Conservation (phyloP, 2,329 filamentous ascomycete species). For the Pseudocercospora pini-densiflorae region DNA sequence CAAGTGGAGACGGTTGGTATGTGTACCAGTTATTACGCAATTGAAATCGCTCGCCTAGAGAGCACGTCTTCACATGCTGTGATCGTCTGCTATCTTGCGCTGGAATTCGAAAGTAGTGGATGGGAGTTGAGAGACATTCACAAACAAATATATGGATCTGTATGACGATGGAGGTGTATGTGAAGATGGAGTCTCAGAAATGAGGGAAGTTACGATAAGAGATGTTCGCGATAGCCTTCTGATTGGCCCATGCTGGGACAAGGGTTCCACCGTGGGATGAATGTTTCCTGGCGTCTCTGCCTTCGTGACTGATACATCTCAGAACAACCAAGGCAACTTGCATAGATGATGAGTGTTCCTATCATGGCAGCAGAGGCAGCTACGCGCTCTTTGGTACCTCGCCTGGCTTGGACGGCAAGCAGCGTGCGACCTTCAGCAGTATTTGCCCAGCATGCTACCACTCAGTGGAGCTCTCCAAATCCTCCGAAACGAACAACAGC, state of each 20-base stretch:
- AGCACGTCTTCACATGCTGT: neutral
- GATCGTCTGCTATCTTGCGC: neutral
- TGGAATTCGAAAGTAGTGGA: neutral
- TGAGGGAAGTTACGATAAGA: neutral
- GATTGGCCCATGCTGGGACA: constrained; percentile 10
- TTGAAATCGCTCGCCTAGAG: neutral
- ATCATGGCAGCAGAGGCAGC: constrained; percentile 34
- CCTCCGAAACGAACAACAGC: constrained; percentile 24
- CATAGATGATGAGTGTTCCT: constrained; percentile 12
- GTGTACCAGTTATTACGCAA: constrained; percentile 9
- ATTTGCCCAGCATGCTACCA: constrained; percentile 21
- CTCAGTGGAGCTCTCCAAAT: constrained; percentile 11
- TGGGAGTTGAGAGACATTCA: neutral
- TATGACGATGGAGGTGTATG: neutral
- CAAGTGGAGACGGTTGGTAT: neutral
- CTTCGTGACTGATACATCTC: neutral
- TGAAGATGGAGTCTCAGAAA: neutral
- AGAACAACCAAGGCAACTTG: neutral
- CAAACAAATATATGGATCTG: neutral
- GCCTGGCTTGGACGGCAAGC: constrained; percentile 41
- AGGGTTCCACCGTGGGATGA: constrained; percentile 4
- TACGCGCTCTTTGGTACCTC: constrained; percentile 46
- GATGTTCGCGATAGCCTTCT: neutral
- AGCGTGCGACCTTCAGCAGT: constrained; percentile 32
- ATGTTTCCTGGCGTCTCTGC: neutral